A percentile compares a stretch with the other conserved stretches of the same genome.
Conservation (phyloP, 345 rosid genomes). For the Jatropha curcas region DNA sequence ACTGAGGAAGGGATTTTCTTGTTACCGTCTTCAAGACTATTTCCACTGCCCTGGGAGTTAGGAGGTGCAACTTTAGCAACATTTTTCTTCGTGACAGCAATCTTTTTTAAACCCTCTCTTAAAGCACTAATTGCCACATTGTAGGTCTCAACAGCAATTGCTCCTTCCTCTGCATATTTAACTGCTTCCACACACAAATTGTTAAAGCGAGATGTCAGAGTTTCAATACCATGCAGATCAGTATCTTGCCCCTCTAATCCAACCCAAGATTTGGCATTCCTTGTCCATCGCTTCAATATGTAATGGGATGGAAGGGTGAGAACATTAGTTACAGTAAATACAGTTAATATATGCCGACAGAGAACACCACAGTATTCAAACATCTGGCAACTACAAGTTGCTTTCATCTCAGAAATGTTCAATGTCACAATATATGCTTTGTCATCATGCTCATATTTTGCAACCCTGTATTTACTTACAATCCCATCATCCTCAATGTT, state of each 20-base stretch:
- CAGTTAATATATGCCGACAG: conserved; percentile 64
- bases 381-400: conserved; percentile 69
- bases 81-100: conserved; percentile 47
- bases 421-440: conserved; percentile 52
- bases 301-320: conserved; percentile 61
- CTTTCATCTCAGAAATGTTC: conserved; percentile 47
- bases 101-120: conserved; percentile 46
- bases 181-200: conserved; percentile 55
- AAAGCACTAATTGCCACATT: conserved; percentile 43
- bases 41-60: conserved; percentile 42
- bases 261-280: conserved; percentile 53
- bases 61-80: conserved; percentile 39
- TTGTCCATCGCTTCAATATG: conserved; percentile 61
- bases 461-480: conserved; percentile 50
- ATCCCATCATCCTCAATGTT: conserved; percentile 54
- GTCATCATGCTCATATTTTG: conserved; percentile 60
- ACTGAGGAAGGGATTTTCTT: conserved; percentile 36
- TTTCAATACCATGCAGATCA: conserved; percentile 37
- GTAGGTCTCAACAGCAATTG: conserved; percentile 54
- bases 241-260: conserved; percentile 41
- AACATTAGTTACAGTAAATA: conserved; percentile 66
- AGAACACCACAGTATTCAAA: conserved; percentile 66
- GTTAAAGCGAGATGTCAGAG: conserved; percentile 55
- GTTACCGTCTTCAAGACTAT: conserved; percentile 40
- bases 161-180: conserved; percentile 60